Evolutionary conservation across 306 rosid species (phyloP).

Genomic region (Malus domestica): ASM211411v1 NC_041802.1:20964501-20965000

Average conservation of each 20-base stretch:
- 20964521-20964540: slow-evolving; percentile 2
- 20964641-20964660: slow-evolving; percentile 56
- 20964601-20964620: slow-evolving; percentile 44
- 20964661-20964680: slow-evolving; percentile 87
- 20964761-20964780: not conserved
- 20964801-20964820: not conserved
- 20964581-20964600: slow-evolving; percentile 54
- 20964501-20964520: slow-evolving; percentile 43
- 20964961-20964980: slow-evolving; percentile 6
- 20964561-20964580: slow-evolving; percentile 15
- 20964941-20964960: slow-evolving; percentile 44
- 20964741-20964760: slow-evolving; percentile 41
- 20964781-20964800: not conserved
- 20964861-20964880: slow-evolving; percentile 76
- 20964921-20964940: slow-evolving; percentile 95
- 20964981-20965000: not conserved
- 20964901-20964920: slow-evolving; percentile 90
- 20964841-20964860: slow-evolving; percentile 37
- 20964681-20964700: slow-evolving; percentile 98
- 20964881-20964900: slow-evolving; percentile 88
- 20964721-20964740: slow-evolving; percentile 86
- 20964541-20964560: not conserved
- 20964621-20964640: slow-evolving; percentile 38
- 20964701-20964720: slow-evolving; percentile 88
- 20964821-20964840: not conserved